phyloP scores from a whole-genome alignment of 805 yeast genomes.

The Cyberlindnera maritima region DNA sequence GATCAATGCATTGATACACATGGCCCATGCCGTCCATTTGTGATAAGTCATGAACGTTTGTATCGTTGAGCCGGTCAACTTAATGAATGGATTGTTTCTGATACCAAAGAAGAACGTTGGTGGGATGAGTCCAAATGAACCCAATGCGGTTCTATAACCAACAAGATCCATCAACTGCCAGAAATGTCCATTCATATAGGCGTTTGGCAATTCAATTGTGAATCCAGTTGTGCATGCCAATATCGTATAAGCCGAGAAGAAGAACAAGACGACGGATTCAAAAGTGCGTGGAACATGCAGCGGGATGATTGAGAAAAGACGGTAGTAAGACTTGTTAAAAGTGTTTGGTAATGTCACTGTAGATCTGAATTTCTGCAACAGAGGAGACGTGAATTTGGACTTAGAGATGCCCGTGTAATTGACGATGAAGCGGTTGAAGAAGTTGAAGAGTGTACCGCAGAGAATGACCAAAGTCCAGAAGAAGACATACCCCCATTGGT shows the following conservation, averaged over 20 bases:
- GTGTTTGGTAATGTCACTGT: conserved; percentile 29
- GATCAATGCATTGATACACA: conserved; percentile 46
- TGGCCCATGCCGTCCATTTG: conserved; percentile 59
- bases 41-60: conserved; percentile 63
- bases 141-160: conserved; percentile 53
- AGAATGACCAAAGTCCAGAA: conserved; percentile 38
- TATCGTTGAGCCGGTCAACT: conserved; percentile 55
- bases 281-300: conserved; percentile 31
- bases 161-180: conserved; percentile 36
- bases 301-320: conserved; percentile 26
- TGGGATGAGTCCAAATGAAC: conserved; percentile 55
- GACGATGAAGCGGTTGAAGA: conserved; percentile 28
- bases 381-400: conserved; percentile 13
- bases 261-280: conserved; percentile 30
- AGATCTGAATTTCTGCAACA: conserved; percentile 24
- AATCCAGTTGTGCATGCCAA: conserved; percentile 36
- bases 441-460: conserved; percentile 31
- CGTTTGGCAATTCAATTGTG: conserved; percentile 36
- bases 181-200: conserved; percentile 31
- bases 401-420: conserved; percentile 23
- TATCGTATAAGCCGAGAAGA: conserved; percentile 32
- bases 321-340: conserved; percentile 23
- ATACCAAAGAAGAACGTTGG: conserved; percentile 62
- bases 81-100: conserved; percentile 65
- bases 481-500: conserved; percentile 45